phyloP scores from a whole-genome alignment of 768 basidiomycete genomes.

The Pseudohyphozyma bogoriensis region DNA sequence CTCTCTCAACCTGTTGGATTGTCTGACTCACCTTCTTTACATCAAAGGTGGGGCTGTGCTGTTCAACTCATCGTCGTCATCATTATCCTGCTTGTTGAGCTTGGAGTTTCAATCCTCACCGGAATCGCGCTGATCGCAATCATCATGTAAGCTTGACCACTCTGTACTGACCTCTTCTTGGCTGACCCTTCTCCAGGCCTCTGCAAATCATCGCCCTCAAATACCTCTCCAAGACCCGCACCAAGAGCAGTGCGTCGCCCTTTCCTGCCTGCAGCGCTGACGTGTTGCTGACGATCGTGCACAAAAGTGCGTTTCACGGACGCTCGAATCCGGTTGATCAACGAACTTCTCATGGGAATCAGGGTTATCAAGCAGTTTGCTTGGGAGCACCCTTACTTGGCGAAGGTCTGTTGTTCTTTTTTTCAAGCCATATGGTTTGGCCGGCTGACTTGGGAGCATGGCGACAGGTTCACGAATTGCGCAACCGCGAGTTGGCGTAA shows the following conservation, averaged over 20 bases:
- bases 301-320: too few relatives aligned
- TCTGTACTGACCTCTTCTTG: slow-evolving; percentile 32
- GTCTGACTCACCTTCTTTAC: slow-evolving; percentile 41
- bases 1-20: not conserved
- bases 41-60: too few relatives aligned
- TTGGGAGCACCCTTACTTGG: slow-evolving; percentile 53
- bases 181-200: slow-evolving; percentile 44
- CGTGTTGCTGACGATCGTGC: too few relatives aligned
- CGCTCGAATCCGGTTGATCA: slow-evolving; percentile 74
- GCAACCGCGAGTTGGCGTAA: too few relatives aligned
- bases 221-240: too few relatives aligned
- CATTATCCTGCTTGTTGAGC: slow-evolving; percentile 57
- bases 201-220: slow-evolving; percentile 65
- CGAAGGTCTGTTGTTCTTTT: too few relatives aligned
- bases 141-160: slow-evolving; percentile 36
- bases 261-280: too few relatives aligned
- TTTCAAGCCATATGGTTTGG: too few relatives aligned
- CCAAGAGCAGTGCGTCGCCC: too few relatives aligned
- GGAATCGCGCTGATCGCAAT: slow-evolving; percentile 58
- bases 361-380: slow-evolving; percentile 41
- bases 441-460: too few relatives aligned
- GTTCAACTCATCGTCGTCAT: slow-evolving; percentile 71
- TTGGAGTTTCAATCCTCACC: slow-evolving; percentile 54
- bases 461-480: too few relatives aligned
- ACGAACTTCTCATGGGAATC: slow-evolving; percentile 54